A percentile compares a stretch with the other conserved stretches of the same genome.
phyloP scores from a whole-genome alignment of 164 flowering plant genomes.

The Vitis cinerea region DNA sequence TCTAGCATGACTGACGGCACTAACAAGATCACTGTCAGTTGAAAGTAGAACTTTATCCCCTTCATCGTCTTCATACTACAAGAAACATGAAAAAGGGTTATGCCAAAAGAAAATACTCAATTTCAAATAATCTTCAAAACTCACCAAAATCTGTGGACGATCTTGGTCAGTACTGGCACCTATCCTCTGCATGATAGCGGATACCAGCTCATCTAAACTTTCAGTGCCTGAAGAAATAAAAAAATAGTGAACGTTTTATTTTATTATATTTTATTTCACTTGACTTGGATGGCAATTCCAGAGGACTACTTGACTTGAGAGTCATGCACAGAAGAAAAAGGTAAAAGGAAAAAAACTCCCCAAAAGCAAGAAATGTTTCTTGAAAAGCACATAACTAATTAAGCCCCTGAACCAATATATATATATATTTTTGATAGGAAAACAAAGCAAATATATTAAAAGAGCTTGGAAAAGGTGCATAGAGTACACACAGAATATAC shows the following conservation, averaged over 20 bases:
- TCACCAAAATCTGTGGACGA: conserved; percentile 74
- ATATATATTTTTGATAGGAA: no score
- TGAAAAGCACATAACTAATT: no score
- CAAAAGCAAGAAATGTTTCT: not conserved
- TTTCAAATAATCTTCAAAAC: conserved; percentile 8
- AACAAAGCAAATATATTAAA: no score
- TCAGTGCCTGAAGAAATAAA: conserved; percentile 53
- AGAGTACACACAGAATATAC: no score
- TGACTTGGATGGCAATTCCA: not conserved
- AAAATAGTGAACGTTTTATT: not conserved
- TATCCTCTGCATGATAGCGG: conserved; percentile 71
- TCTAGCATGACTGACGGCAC: conserved; percentile 81
- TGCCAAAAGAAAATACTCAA: not conserved
- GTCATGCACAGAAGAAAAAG: not conserved
- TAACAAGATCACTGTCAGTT: conserved; percentile 71
- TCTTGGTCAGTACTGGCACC: conserved; percentile 37
- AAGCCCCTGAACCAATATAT: no score
- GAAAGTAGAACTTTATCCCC: conserved; percentile 84
- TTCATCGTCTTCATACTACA: conserved; percentile 96
- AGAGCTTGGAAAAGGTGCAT: no score
- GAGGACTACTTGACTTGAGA: not conserved
- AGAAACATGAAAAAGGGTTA: not conserved
- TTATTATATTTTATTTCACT: no score
- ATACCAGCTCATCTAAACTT: conserved; percentile 63
- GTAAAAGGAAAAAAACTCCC: not conserved